Evolutionary conservation across 768 basidiomycete genomes (phyloP).

Genomic region (Russula sp.): DNA sequence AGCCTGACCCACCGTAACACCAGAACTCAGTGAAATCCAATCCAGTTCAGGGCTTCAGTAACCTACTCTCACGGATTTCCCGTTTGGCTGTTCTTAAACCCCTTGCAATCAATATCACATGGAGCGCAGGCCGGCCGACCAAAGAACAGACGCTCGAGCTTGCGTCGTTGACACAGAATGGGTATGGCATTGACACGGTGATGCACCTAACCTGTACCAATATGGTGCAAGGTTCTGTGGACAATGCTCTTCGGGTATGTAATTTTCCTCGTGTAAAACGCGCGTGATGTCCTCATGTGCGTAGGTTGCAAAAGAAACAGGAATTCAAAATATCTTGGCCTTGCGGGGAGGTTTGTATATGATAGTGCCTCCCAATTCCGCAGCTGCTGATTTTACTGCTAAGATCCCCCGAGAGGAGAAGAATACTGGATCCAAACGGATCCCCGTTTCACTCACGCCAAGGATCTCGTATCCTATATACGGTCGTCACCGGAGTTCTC

Average conservation of each 20-base stretch:
- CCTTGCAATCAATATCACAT: constrained; percentile 86
- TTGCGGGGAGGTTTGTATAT: constrained; percentile 74
- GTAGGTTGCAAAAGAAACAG: constrained; percentile 71
- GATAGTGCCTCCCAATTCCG: neutral
- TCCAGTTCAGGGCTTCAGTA: constrained; percentile 72
- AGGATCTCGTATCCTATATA: constrained; percentile 91
- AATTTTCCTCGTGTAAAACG: constrained; percentile 11
- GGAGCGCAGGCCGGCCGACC: constrained; percentile 96
- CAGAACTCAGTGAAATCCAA: constrained; percentile 10
- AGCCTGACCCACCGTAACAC: constrained; percentile 14
- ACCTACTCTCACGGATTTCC: constrained; percentile 81
- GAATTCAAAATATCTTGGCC: constrained; percentile 87
- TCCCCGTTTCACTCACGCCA: constrained; percentile 73
- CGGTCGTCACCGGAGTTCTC: constrained; percentile 69
- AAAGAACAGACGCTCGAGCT: constrained; percentile 84
- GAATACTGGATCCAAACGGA: constrained; percentile 90
- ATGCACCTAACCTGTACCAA: constrained; percentile 97
- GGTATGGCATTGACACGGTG: constrained; percentile 77
- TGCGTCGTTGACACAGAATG: constrained; percentile 66
- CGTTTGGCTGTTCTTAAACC: constrained; percentile 73
- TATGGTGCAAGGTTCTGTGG: constrained; percentile 85
- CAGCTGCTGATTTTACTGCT: neutral
- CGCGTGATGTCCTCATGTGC: neutral
- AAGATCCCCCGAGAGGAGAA: constrained; percentile 90
- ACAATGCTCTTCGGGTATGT: constrained; percentile 75